Conservation (phyloP, 768 basidiomycete species). For the Leccinellum luteum region DNA sequence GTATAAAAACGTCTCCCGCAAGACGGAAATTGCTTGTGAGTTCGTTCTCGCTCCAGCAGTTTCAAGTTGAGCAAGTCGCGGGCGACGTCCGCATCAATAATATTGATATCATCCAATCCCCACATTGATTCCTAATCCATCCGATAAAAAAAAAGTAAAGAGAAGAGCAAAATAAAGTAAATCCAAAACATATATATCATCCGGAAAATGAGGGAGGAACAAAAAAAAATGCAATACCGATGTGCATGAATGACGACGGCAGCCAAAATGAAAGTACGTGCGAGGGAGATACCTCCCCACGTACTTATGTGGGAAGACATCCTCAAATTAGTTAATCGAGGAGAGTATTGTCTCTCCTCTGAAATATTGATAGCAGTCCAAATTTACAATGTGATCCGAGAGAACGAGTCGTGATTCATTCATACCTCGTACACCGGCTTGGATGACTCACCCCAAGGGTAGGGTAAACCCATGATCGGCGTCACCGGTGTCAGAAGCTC, state of each 20-base stretch:
- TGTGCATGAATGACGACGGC: background rate
- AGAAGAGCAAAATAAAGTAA: background rate
- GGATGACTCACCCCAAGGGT: conserved; percentile 1
- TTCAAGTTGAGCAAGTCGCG: background rate
- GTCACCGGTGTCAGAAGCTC: background rate
- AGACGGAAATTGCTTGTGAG: background rate
- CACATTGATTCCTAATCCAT: background rate
- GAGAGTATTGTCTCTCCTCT: background rate
- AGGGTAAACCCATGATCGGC: background rate
- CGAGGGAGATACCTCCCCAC: background rate
- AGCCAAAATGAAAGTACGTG: background rate
- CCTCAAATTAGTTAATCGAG: background rate
- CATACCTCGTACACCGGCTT: background rate
- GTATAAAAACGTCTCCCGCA: background rate
- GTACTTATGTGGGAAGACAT: background rate
- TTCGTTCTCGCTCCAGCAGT: background rate
- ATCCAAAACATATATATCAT: background rate
- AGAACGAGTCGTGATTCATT: background rate
- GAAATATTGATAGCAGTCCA: background rate
- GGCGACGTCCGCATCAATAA: background rate
- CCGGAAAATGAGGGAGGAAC: background rate
- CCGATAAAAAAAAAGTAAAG: background rate
- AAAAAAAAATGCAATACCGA: background rate
- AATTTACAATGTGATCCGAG: background rate
- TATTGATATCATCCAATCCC: background rate